Evolutionary conservation across 1,284 basidiomycete species (phyloP).

Genomic region (Pisolithus thermaeus): DNA sequence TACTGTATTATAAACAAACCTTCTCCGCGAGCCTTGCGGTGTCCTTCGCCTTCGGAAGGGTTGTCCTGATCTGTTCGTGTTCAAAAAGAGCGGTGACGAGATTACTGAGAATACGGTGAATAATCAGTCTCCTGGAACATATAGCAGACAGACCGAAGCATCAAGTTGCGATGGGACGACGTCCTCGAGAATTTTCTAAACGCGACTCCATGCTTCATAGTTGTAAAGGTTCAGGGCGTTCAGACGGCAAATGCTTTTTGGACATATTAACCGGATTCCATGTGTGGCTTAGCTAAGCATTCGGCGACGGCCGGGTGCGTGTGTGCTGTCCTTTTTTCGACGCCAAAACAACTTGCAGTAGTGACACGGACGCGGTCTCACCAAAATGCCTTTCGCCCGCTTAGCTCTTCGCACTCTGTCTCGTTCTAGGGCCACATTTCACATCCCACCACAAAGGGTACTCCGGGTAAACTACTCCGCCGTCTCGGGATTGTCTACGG

Average conservation of each 20-base stretch:
- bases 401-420: constrained; percentile 38
- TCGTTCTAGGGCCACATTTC: constrained; percentile 32
- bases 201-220: constrained; percentile 89
- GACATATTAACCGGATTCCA: background rate
- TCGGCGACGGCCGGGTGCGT: constrained; percentile 23
- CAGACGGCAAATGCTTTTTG: background rate
- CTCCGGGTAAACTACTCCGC: constrained; percentile 69
- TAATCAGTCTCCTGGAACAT: background rate
- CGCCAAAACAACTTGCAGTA: background rate
- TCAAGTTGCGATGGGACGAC: constrained; percentile 80
- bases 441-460: constrained; percentile 27
- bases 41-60: constrained; percentile 93
- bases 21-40: constrained; percentile 91
- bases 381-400: constrained; percentile 48
- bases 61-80: constrained; percentile 96
- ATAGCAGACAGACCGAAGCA: constrained; percentile 65
- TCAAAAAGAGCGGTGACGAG: constrained; percentile 92
- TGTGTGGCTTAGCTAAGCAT: constrained; percentile 3
- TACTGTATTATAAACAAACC: constrained; percentile 36
- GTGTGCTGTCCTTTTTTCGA: background rate
- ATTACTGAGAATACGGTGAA: constrained; percentile 52
- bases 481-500: constrained; percentile 66
- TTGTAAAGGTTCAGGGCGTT: constrained; percentile 6
- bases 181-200: constrained; percentile 86
- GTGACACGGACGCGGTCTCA: constrained; percentile 12